Evolutionary conservation across 768 basidiomycete species (phyloP), one percentile per base, ranked within the genome.

Genomic region (Rhodotorula diobovata): DNA sequence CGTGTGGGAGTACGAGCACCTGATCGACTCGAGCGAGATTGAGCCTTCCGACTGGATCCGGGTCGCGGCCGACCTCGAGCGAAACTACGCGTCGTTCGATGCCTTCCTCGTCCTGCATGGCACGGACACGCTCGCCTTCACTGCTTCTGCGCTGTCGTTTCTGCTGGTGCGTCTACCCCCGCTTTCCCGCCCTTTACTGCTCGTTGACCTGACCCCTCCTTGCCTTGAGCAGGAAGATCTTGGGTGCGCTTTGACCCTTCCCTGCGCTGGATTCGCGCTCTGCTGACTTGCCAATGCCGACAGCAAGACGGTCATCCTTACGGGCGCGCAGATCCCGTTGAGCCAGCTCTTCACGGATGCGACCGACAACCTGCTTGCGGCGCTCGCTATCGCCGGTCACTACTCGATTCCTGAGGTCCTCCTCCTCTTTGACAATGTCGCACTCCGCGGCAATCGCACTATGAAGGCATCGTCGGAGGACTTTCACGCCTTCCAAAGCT

Each of bases 321-420:
- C 91, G 2, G 94, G 93, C 21, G 92, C 93, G 0, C 94, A 96
- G 81, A 95, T 97, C 46, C 91, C 94, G 23, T 82, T 93, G 45
- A 92, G 90, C 4, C 89, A 93, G 78, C 82, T 94, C 12, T 69
- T 71, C 46, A 96, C 94, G 76, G 93, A 97, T 79, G 92, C 93
- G 15, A 87, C 93, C 11, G 94, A 95, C 75, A 97, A 96, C 79
- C 82, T 96, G 18, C 87, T 96, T 50, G 70, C 91, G 15, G 90
- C 91, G 7, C 82, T 97, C 45, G 87, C 89, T 25, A 88, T 95
- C 62, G 93, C 93, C 25, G 93, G 94, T 2, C 88, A 91, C 76
- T 94, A 87, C 77, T 89, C 90, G 71, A 93, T 97, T 63, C 93
- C 94, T 78, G 93, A 77, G 30, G 67, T 76, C 66, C 63, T 88